Evolutionary conservation across 306 rosid genomes (phyloP), one percentile per base, ranked within the genome.

Genomic region (Cucumis hystrix): DNA sequence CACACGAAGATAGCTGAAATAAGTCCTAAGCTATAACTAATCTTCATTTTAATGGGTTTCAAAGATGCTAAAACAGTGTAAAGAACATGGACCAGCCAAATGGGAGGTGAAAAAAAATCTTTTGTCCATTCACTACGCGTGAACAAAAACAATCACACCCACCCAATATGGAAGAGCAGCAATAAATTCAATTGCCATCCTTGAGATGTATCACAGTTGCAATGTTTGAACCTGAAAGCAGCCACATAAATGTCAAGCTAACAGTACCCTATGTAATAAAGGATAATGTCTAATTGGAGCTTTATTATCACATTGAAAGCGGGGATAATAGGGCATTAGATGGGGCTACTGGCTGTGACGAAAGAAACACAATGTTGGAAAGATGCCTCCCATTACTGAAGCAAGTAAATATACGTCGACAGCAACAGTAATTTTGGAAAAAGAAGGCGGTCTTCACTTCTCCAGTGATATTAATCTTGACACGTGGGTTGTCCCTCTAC

Each of bases 341-440:
- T 75, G 55, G 67, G 78, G 67, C 67, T 20, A 45, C 47, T 75
- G 67, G 67, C 5, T 58, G 40, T 75, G 54, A 67, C 49, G 9
- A 40, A 58, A 37, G 78, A 75, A 75, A 40, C 78, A 75, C 52
- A 75, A 23, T 75, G 78, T 75, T 75, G 78, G 78, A 56, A 58
- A 56, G 65, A 58, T 75, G 78, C 67, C 52, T 10, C 78, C 78
- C 56, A 39, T 39, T 75, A 58, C 40, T 20, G 68, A 75, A 58
- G 78, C 78, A 75, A 20, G 23, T 58, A 37, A 75, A 75, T 73
- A 41, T 39, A 12, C 37, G 39, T 39, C 7, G 78, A 58, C 18
- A 75, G 68, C 68, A 39, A 75, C 78, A 57, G 55, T 57, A 57
- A 58, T 56, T 75, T 10, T 54, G 54, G 67, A 14, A 23, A 74